Evolutionary conservation across 2,329 filamentous ascomycete genomes (phyloP).

Genomic region (Clathrospora elynae): DNA sequence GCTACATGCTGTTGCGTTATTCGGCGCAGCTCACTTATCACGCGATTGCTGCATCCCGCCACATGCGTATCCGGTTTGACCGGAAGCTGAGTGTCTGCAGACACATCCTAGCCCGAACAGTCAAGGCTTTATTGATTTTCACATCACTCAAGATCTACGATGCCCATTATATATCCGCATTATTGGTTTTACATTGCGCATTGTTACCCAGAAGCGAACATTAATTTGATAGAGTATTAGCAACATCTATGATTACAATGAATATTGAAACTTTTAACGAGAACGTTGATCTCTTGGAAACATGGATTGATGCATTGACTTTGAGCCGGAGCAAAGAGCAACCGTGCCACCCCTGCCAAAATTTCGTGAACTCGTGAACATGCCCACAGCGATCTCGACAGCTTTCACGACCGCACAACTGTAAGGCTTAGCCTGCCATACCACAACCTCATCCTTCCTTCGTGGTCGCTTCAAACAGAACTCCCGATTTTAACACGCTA

Average conservation of each 20-base stretch:
- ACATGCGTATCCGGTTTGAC: slow-evolving; percentile 3
- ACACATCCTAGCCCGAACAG: no score
- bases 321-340: slow-evolving; percentile 7
- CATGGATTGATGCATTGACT: background rate
- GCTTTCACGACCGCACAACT: slow-evolving; percentile 4
- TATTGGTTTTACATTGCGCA: background rate
- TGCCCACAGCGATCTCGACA: slow-evolving; percentile 10
- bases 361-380: slow-evolving; percentile 33
- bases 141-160: slow-evolving; percentile 21
- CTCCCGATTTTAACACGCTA: background rate
- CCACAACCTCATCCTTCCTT: background rate
- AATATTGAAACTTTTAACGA: background rate
- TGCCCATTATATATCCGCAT: slow-evolving; percentile 19
- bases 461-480: background rate
- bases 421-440: background rate
- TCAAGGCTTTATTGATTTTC: background rate
- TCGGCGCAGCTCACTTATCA: background rate
- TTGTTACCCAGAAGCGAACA: background rate
- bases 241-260: background rate
- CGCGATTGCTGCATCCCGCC: slow-evolving; percentile 1
- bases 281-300: background rate
- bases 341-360: slow-evolving; percentile 43
- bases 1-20: slow-evolving; percentile 1
- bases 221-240: no score
- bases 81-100: background rate